Evolutionary conservation across 2,329 filamentous ascomycete species (phyloP).

Genomic region (Sarocladiaceae sp.): DNA sequence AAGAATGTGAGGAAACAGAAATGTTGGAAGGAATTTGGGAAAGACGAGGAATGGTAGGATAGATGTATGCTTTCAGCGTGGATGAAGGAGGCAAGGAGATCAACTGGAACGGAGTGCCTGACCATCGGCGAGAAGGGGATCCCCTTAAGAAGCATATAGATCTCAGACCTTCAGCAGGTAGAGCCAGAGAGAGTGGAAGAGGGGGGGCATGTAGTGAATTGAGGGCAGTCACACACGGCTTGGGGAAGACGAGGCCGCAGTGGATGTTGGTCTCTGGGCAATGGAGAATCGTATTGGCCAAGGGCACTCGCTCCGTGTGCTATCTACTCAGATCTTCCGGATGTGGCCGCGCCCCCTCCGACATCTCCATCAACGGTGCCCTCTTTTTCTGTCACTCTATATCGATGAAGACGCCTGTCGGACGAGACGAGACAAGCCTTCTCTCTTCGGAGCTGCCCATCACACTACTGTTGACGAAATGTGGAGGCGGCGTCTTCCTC

Average conservation of each 20-base stretch:
- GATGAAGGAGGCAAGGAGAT: slow-evolving; percentile 16
- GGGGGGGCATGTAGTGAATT: slow-evolving; percentile 10
- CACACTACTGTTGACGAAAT: slow-evolving; percentile 5
- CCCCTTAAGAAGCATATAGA: slow-evolving; percentile 10
- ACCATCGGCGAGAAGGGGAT: slow-evolving; percentile 11
- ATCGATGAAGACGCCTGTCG: not conserved
- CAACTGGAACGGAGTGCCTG: slow-evolving; percentile 30
- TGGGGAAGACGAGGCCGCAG: not conserved
- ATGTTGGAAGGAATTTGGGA: slow-evolving; percentile 37
- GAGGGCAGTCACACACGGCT: slow-evolving; percentile 5
- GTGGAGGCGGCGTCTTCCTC: slow-evolving; percentile 3
- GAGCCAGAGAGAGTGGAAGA: slow-evolving; percentile 8
- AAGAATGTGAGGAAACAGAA: slow-evolving; percentile 31
- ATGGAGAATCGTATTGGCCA: slow-evolving; percentile 24
- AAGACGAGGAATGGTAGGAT: slow-evolving; percentile 34
- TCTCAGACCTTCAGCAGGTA: slow-evolving; percentile 2
- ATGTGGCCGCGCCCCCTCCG: slow-evolving; percentile 18
- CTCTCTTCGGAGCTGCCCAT: not conserved
- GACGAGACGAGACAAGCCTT: slow-evolving; percentile 4
- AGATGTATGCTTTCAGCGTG: slow-evolving; percentile 32
- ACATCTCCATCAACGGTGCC: not conserved
- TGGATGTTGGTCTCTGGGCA: slow-evolving; percentile 2
- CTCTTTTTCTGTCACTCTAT: slow-evolving; percentile 9
- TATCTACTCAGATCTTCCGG: slow-evolving; percentile 15
- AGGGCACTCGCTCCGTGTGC: slow-evolving; percentile 20